Evolutionary conservation across 805 yeast species (phyloP).

Genomic region (Metschnikowia borealis): DNA sequence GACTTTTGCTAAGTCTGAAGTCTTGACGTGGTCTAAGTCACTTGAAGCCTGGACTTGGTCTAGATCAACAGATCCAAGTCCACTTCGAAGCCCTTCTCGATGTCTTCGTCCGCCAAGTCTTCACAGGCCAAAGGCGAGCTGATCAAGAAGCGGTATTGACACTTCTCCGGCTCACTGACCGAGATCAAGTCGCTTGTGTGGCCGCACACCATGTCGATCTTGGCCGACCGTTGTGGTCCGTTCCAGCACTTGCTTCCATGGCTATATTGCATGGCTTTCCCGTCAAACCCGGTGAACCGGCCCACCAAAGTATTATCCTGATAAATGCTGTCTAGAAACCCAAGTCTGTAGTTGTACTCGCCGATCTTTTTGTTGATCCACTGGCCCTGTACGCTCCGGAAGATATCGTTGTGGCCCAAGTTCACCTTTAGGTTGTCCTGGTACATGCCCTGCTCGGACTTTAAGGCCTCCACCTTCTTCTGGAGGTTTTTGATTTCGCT

Average conservation of each 20-base stretch:
- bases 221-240: slow-evolving; percentile 79
- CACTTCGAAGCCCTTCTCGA: slow-evolving; percentile 11
- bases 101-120: slow-evolving; percentile 10
- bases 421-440: slow-evolving; percentile 23
- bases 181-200: slow-evolving; percentile 47
- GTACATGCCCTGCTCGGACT: slow-evolving; percentile 14
- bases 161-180: slow-evolving; percentile 86
- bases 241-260: slow-evolving; percentile 89
- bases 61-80: slow-evolving; percentile 7
- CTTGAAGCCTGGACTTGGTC: too few relatives aligned
- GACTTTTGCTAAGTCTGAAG: too few relatives aligned
- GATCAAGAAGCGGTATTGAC: slow-evolving; percentile 63
- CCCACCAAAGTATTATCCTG: slow-evolving; percentile 38
- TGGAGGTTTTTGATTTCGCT: slow-evolving; percentile 16
- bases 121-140: slow-evolving; percentile 46
- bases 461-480: slow-evolving; percentile 14
- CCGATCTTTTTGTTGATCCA: slow-evolving; percentile 54
- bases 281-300: slow-evolving; percentile 23
- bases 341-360: slow-evolving; percentile 65
- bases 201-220: slow-evolving; percentile 66
- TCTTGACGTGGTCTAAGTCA: too few relatives aligned
- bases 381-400: slow-evolving; percentile 51
- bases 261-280: slow-evolving; percentile 39
- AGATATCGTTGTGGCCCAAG: slow-evolving; percentile 62
- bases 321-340: slow-evolving; percentile 50